Percentiles rank a stretch among this genome's conserved stretches.
phyloP scores from a whole-genome alignment of 73 alveolate species.

The Blepharisma japonicum region DNA sequence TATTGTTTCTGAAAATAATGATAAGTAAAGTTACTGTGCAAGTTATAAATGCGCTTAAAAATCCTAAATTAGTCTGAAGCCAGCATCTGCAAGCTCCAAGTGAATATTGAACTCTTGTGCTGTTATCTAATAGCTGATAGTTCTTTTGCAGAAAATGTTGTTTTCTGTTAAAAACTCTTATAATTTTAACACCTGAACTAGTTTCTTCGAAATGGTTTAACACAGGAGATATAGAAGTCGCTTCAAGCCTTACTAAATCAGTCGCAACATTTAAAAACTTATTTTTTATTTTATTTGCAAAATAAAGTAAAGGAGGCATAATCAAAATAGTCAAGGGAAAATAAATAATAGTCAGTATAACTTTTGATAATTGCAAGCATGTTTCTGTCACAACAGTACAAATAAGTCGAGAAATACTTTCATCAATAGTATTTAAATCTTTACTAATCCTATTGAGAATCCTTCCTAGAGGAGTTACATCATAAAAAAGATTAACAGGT shows the following conservation, averaged over 20 bases:
- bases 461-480: constrained; percentile 91
- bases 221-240: constrained; percentile 28
- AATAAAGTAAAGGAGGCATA: neutral
- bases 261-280: neutral
- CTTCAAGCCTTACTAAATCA: constrained; percentile 26
- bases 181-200: constrained; percentile 18
- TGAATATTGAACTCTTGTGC: neutral
- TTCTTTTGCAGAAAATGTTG: neutral
- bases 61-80: neutral
- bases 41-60: neutral
- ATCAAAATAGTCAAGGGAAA: neutral
- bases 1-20: neutral
- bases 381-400: neutral
- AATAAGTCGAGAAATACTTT: neutral
- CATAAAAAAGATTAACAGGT: constrained; percentile 87
- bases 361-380: neutral
- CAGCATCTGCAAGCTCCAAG: neutral
- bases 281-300: neutral
- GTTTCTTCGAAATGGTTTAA: constrained; percentile 30
- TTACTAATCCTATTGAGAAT: constrained; percentile 75
- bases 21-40: neutral
- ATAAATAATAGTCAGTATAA: neutral
- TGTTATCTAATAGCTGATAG: neutral
- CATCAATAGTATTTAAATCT: constrained; percentile 48
- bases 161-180: neutral